phyloP scores from a whole-genome alignment of 768 basidiomycete genomes.

The Boletus bicolor region DNA sequence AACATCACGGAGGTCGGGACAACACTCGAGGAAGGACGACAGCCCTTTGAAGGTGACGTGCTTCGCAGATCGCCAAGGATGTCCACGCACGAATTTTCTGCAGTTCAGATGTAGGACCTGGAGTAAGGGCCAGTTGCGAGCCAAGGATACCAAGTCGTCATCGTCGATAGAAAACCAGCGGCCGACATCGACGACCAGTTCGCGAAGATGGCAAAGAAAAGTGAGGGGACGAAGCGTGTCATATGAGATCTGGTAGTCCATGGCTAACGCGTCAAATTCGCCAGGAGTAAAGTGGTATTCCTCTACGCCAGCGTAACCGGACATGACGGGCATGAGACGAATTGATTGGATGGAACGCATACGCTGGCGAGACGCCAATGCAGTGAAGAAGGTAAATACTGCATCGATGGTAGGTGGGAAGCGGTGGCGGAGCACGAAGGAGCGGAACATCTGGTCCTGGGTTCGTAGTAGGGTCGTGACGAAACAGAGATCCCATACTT shows the following conservation, averaged over 20 bases:
- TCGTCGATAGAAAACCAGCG: conserved; percentile 6
- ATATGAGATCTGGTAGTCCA: background rate
- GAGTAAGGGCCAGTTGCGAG: conserved; percentile 2
- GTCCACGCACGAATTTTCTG: no score
- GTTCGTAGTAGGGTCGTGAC: background rate
- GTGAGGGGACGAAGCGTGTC: background rate
- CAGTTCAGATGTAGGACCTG: background rate
- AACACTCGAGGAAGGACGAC: background rate
- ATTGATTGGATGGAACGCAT: background rate
- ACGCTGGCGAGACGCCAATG: background rate
- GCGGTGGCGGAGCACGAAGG: background rate
- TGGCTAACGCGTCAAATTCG: background rate
- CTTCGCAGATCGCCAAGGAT: background rate
- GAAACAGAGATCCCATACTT: background rate
- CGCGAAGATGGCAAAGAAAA: background rate
- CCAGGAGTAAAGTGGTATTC: no score
- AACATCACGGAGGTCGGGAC: background rate
- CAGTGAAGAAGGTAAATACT: background rate
- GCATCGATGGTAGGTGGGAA: background rate
- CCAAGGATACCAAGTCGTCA: background rate
- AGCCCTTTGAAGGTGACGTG: conserved; percentile 1
- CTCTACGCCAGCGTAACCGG: background rate
- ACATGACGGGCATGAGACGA: background rate
- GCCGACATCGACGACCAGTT: background rate
- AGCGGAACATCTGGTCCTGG: background rate